phyloP scores from a whole-genome alignment of 768 basidiomycete species.

The Rubroboletus pulcherrimus region DNA sequence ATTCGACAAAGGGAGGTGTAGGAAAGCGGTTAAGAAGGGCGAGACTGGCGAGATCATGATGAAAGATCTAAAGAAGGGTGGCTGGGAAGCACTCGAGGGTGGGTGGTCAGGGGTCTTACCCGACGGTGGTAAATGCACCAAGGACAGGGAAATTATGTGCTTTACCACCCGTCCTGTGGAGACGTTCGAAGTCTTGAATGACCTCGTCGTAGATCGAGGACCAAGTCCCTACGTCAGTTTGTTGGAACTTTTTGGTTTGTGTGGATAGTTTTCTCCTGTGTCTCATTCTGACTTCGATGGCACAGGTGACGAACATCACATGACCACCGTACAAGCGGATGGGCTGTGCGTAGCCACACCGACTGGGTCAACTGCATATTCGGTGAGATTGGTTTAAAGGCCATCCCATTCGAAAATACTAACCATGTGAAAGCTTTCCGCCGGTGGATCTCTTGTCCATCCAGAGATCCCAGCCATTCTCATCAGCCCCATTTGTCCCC shows the following conservation, averaged over 20 bases:
- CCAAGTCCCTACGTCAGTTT: conserved; percentile 97
- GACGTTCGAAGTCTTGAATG: conserved; percentile 94
- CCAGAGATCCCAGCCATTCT: conserved; percentile 96
- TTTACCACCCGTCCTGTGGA: conserved; percentile 93
- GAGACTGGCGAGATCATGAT: conserved; percentile 97
- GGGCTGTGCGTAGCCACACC: conserved; percentile 93
- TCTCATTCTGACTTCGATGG: conserved; percentile 1
- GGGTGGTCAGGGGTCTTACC: conserved; percentile 50
- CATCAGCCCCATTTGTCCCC: conserved; percentile 97
- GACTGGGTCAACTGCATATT: conserved; percentile 98
- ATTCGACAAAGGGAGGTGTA: conserved; percentile 60
- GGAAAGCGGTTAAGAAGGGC: conserved; percentile 86
- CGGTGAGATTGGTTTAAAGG: conserved; percentile 47
- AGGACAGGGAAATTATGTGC: conserved; percentile 98
- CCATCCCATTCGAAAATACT: conserved; percentile 1
- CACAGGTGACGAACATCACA: conserved; percentile 94
- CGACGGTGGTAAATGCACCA: conserved; percentile 48
- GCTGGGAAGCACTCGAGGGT: conserved; percentile 95
- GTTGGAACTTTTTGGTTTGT: conserved; percentile 92
- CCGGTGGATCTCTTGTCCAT: conserved; percentile 95
- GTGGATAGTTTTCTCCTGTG: background rate
- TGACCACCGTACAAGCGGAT: conserved; percentile 99
- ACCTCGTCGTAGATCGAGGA: conserved; percentile 95
- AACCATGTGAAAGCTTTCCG: conserved; percentile 60
- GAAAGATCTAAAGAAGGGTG: conserved; percentile 84